Evolutionary conservation across 2,329 filamentous ascomycete genomes (phyloP).

Genomic region (Endocalyx cinctus): DNA sequence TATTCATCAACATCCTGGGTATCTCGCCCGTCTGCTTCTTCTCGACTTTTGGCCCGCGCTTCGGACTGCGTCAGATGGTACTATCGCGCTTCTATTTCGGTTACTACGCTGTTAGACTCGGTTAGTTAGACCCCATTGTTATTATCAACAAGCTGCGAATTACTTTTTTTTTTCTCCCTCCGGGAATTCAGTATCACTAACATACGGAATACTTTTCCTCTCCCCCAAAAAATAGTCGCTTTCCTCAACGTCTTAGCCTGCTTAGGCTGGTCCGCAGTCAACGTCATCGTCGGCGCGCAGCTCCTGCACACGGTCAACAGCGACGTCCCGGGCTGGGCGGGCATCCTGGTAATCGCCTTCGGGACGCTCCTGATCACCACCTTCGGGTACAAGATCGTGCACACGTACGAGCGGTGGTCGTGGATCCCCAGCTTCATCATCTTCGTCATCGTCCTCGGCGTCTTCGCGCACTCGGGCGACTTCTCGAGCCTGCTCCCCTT

Average conservation of each 20-base stretch:
- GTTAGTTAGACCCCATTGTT: too few species aligned
- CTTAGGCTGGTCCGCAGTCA: conserved; percentile 72
- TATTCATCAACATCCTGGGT: conserved; percentile 75
- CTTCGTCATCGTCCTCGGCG: conserved; percentile 66
- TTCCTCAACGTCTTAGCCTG: conserved; percentile 67
- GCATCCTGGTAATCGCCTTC: conserved; percentile 68
- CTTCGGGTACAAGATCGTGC: conserved; percentile 72
- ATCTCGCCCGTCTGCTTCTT: conserved; percentile 70
- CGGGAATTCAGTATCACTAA: too few species aligned
- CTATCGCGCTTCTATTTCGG: conserved; percentile 76
- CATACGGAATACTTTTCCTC: too few species aligned
- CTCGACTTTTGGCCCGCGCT: conserved; percentile 69
- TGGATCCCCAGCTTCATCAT: conserved; percentile 72
- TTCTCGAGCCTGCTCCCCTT: too few species aligned
- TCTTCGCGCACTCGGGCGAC: conserved; percentile 61
- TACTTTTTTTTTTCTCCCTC: too few species aligned
- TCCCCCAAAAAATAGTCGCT: too few species aligned
- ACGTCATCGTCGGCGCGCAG: conserved; percentile 75
- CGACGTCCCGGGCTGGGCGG: conserved; percentile 66
- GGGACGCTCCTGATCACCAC: conserved; percentile 66
- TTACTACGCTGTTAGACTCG: conserved; percentile 63
- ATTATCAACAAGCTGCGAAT: too few species aligned
- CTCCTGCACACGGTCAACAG: conserved; percentile 69
- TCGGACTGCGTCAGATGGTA: conserved; percentile 76
- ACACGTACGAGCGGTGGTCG: conserved; percentile 69